Evolutionary conservation across 768 basidiomycete species (phyloP).

Genomic region (Leccinellum albellum): DNA sequence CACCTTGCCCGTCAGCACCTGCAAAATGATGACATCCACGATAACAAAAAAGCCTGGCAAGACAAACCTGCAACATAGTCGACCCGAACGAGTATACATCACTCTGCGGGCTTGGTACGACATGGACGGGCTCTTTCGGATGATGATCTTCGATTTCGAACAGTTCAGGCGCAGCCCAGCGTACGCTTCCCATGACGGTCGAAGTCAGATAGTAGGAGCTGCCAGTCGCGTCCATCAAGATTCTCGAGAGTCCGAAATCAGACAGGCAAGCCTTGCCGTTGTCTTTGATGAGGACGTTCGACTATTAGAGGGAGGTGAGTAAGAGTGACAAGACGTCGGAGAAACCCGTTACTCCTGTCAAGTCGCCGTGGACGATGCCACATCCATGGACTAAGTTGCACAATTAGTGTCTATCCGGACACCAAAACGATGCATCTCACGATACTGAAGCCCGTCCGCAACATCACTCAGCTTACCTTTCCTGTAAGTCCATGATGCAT

Average conservation of each 20-base stretch:
- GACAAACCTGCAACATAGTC: conserved; percentile 28
- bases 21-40: background rate
- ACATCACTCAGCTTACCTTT: conserved; percentile 12
- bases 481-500: background rate
- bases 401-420: background rate
- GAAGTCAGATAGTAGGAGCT: conserved; percentile 24
- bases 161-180: conserved; percentile 45
- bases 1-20: conserved; percentile 28
- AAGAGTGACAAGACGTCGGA: background rate
- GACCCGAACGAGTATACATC: conserved; percentile 45
- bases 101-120: conserved; percentile 20
- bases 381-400: conserved; percentile 13
- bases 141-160: conserved; percentile 30
- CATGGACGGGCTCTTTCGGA: conserved; percentile 2
- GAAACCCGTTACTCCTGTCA: conserved; percentile 36
- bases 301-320: conserved; percentile 17
- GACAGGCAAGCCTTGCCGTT: conserved; percentile 30
- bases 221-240: conserved; percentile 23
- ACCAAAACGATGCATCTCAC: background rate
- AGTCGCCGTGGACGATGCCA: conserved; percentile 41
- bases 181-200: conserved; percentile 41
- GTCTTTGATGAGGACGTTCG: conserved; percentile 34
- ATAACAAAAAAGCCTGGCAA: background rate
- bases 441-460: conserved; percentile 22
- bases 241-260: conserved; percentile 36